phyloP scores from a whole-genome alignment of 345 rosid genomes.

The Noccaea bulbosa region DNA sequence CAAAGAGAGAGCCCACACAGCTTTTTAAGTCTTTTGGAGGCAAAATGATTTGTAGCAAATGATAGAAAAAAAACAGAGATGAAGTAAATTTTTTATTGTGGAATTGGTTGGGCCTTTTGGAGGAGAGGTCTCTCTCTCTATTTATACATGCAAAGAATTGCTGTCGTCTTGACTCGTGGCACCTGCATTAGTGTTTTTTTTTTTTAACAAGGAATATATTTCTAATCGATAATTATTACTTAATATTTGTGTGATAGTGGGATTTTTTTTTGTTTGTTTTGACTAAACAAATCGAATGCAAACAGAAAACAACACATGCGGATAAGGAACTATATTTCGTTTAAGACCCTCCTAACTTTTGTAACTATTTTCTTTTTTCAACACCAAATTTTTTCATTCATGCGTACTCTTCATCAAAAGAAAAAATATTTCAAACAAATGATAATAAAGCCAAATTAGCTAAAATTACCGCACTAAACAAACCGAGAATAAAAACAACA shows the following conservation, averaged over 20 bases:
- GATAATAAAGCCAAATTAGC: no score
- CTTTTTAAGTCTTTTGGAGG: constrained; percentile 34
- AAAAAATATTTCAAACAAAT: no score
- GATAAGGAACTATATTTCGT: no score
- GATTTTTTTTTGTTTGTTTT: not conserved
- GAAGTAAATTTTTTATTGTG: constrained; percentile 17
- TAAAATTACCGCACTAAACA: no score
- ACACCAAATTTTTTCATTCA: no score
- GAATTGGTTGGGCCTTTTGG: constrained; percentile 37
- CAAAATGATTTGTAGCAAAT: constrained; percentile 23
- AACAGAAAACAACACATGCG: no score
- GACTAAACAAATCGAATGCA: constrained; percentile 5
- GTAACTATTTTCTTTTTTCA: no score
- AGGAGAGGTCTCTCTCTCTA: constrained; percentile 11
- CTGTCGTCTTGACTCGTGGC: constrained; percentile 17
- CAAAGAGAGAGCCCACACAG: constrained; percentile 7
- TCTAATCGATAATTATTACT: not conserved
- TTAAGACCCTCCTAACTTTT: no score
- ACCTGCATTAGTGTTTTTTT: not conserved
- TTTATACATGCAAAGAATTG: constrained; percentile 24
- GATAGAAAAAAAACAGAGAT: constrained; percentile 14
- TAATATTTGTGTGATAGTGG: not conserved
- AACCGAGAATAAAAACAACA: no score
- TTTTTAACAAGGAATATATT: not conserved
- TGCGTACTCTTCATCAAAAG: no score